Evolutionary conservation across 2,329 filamentous ascomycete genomes (phyloP).

Genomic region (Aspergillus sp.): DNA sequence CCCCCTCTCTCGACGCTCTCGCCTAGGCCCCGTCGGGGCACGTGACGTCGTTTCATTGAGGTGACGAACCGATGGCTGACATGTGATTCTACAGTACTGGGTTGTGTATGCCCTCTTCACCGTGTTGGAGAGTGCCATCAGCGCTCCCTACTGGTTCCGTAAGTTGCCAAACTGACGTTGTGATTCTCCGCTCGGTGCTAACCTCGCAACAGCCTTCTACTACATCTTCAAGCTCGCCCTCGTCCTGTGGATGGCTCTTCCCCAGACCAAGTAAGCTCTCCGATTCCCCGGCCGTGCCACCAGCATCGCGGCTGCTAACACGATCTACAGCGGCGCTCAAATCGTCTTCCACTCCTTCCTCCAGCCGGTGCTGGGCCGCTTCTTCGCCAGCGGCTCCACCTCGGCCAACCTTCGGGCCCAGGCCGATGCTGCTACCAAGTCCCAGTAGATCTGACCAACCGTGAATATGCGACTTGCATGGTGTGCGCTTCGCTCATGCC

Average conservation of each 20-base stretch:
- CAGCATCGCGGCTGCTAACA: neutral
- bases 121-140: slow-evolving; percentile 64
- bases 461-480: slow-evolving; percentile 10
- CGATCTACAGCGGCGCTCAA: slow-evolving; percentile 73
- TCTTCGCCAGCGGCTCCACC: slow-evolving; percentile 76
- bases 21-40: slow-evolving; percentile 14
- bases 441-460: slow-evolving; percentile 48
- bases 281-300: neutral
- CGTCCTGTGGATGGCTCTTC: slow-evolving; percentile 95
- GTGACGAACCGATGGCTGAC: slow-evolving; percentile 9
- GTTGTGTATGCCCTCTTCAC: slow-evolving; percentile 65
- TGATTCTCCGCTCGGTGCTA: neutral
- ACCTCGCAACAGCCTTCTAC: slow-evolving; percentile 69
- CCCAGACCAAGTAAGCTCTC: slow-evolving; percentile 76
- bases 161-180: slow-evolving; percentile 22
- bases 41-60: slow-evolving; percentile 21
- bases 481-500: slow-evolving; percentile 5
- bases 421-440: slow-evolving; percentile 66
- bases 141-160: slow-evolving; percentile 68
- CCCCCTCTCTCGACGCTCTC: slow-evolving; percentile 1
- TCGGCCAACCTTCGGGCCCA: slow-evolving; percentile 85
- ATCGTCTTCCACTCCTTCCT: slow-evolving; percentile 96
- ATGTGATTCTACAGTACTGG: slow-evolving; percentile 56
- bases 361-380: slow-evolving; percentile 84
- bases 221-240: slow-evolving; percentile 99